phyloP scores from a whole-genome alignment of 768 basidiomycete genomes.

The Trametes cinnabarina region DNA sequence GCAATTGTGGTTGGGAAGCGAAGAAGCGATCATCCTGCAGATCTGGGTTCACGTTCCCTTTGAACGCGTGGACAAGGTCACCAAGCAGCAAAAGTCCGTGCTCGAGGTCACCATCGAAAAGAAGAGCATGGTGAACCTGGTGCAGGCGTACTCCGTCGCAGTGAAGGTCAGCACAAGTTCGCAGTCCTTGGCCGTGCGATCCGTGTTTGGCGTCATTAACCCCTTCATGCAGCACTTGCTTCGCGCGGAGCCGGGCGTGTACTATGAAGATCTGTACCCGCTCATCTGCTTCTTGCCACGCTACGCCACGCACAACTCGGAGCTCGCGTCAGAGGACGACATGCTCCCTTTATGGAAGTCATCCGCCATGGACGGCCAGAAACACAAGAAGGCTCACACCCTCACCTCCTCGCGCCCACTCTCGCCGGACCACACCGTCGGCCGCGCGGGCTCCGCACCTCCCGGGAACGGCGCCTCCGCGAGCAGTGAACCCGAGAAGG shows the following conservation, averaged over 20 bases:
- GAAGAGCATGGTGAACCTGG: conserved; percentile 70
- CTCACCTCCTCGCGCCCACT: conserved; percentile 17
- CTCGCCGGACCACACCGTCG: conserved; percentile 3
- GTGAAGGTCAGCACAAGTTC: conserved; percentile 47
- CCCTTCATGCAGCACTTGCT: conserved; percentile 47
- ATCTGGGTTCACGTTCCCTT: conserved; percentile 57
- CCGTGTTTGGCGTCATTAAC: neutral
- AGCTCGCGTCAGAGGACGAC: conserved; percentile 34
- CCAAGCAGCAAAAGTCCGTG: conserved; percentile 29
- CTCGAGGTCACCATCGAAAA: conserved; percentile 65
- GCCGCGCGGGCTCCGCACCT: neutral
- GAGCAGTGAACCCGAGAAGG: conserved; percentile 13
- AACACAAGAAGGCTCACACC: conserved; percentile 21
- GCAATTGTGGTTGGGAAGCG: neutral
- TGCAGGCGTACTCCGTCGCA: conserved; percentile 66
- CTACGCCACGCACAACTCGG: conserved; percentile 37
- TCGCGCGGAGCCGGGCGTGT: conserved; percentile 66
- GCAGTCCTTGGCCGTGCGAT: neutral
- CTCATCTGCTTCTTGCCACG: conserved; percentile 67
- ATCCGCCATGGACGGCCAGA: conserved; percentile 31
- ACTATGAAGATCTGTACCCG: conserved; percentile 72
- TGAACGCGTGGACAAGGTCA: conserved; percentile 38
- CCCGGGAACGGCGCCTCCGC: neutral
- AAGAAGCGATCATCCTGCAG: conserved; percentile 25
- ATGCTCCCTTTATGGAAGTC: conserved; percentile 59